Conservation (phyloP, 495 filamentous ascomycete species). For the Daldinia loculata region DNA sequence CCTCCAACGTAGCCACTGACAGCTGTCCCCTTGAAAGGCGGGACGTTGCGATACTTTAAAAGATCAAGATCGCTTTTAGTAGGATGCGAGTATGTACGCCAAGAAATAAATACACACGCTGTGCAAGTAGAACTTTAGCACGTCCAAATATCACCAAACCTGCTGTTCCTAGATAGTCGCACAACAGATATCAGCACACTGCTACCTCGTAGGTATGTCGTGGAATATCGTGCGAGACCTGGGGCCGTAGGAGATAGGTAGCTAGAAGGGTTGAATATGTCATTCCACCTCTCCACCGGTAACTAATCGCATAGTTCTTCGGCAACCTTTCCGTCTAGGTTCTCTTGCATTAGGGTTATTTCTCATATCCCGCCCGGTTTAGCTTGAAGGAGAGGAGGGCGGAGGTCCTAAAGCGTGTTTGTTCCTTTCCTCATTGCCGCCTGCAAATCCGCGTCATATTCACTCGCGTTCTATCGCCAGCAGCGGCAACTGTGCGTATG, state of each 20-base stretch:
- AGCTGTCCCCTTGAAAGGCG: slow-evolving; percentile 16
- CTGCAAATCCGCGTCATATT: slow-evolving; percentile 4
- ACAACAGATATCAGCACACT: slow-evolving; percentile 20
- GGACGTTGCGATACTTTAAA: slow-evolving; percentile 13
- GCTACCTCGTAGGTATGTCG: slow-evolving; percentile 5
- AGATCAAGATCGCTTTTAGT: neutral
- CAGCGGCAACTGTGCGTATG: slow-evolving; percentile 11
- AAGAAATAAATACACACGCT: slow-evolving; percentile 2
- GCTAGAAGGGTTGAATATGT: neutral
- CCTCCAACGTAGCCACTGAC: slow-evolving; percentile 28
- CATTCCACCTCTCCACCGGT: neutral
- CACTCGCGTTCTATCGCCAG: slow-evolving; percentile 1
- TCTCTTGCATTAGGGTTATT: neutral
- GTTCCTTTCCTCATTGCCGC: slow-evolving; percentile 6
- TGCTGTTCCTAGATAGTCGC: slow-evolving; percentile 6
- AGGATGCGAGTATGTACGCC: slow-evolving; percentile 3
- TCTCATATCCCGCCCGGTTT: neutral
- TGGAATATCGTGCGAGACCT: slow-evolving; percentile 3
- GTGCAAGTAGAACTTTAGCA: slow-evolving; percentile 7
- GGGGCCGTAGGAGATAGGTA: neutral
- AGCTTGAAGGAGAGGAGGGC: neutral
- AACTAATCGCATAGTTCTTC: neutral
- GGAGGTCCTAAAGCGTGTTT: neutral
- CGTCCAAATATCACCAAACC: slow-evolving; percentile 10
- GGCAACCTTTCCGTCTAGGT: neutral